Conservation (phyloP, 441 rosid species). For the Aquilaria agallochum region DNA sequence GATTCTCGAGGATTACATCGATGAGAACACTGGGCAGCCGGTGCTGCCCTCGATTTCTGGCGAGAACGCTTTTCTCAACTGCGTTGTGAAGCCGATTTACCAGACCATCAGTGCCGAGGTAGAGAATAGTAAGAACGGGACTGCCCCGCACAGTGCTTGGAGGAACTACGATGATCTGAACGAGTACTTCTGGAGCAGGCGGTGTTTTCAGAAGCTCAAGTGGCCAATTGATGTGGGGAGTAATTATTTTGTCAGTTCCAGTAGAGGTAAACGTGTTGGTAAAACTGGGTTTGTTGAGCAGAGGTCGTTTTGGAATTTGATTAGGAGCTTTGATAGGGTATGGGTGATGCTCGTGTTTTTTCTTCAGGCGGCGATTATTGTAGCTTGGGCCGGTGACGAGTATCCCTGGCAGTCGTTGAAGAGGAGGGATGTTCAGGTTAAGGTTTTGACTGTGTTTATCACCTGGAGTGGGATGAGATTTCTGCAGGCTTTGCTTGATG, state of each 20-base stretch:
- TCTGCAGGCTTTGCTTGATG: slow-evolving; percentile 76
- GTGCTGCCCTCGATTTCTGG: slow-evolving; percentile 72
- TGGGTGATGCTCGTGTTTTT: slow-evolving; percentile 89
- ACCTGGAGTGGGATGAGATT: slow-evolving; percentile 89
- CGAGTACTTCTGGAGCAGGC: slow-evolving; percentile 85
- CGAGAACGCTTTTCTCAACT: slow-evolving; percentile 61
- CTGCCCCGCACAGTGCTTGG: slow-evolving; percentile 78
- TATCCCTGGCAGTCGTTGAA: slow-evolving; percentile 64
- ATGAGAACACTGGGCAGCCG: slow-evolving; percentile 87
- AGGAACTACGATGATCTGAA: slow-evolving; percentile 89
- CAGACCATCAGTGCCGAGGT: slow-evolving; percentile 59
- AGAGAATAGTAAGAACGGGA: slow-evolving; percentile 67
- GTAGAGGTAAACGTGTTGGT: slow-evolving; percentile 53
- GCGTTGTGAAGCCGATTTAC: slow-evolving; percentile 78
- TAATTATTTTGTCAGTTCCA: slow-evolving; percentile 52
- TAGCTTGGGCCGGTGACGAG: slow-evolving; percentile 62
- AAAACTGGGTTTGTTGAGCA: slow-evolving; percentile 95
- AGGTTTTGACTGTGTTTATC: slow-evolving; percentile 62
- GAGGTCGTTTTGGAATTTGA: slow-evolving; percentile 77
- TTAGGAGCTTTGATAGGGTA: slow-evolving; percentile 76
- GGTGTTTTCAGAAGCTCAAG: slow-evolving; percentile 75
- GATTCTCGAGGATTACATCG: slow-evolving; percentile 76
- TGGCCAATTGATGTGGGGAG: slow-evolving; percentile 85
- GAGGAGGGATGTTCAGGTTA: slow-evolving; percentile 50
- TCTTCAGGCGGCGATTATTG: slow-evolving; percentile 72